phyloP scores from a whole-genome alignment of 805 yeast species.

The Saccharomycopsis javanensis region DNA sequence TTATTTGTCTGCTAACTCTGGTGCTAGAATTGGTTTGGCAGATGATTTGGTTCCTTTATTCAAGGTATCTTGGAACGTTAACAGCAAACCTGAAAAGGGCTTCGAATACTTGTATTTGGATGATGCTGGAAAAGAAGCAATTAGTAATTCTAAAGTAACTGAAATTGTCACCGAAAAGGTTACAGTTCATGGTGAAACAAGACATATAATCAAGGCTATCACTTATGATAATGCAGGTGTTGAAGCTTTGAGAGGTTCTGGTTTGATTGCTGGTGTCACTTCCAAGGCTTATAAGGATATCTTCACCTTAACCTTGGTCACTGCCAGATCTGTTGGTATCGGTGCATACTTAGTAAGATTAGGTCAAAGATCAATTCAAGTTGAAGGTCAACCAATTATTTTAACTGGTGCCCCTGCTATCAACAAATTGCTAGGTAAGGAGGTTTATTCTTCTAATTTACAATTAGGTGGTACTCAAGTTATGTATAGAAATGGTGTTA shows the following conservation, averaged over 20 bases:
- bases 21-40: constrained; percentile 98
- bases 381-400: constrained; percentile 97
- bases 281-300: constrained; percentile 96
- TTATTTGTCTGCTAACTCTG: constrained; percentile 95
- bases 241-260: constrained; percentile 96
- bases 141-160: constrained; percentile 47
- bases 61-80: constrained; percentile 89
- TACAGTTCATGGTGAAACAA: constrained; percentile 78
- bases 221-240: constrained; percentile 98
- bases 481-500: constrained; percentile 97
- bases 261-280: constrained; percentile 98
- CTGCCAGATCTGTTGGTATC: constrained; percentile 99
- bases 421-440: constrained; percentile 92
- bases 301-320: constrained; percentile 93
- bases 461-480: constrained; percentile 99
- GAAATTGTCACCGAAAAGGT: constrained; percentile 65
- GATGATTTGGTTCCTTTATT: constrained; percentile 86
- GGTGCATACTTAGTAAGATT: constrained; percentile 98
- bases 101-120: constrained; percentile 81
- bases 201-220: constrained; percentile 73
- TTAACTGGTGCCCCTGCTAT: constrained; percentile 99
- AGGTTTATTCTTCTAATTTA: constrained; percentile 91
- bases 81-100: constrained; percentile 68
- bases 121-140: constrained; percentile 47
- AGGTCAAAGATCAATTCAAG: constrained; percentile 98